A percentile compares a stretch with the other conserved stretches of the same genome.
phyloP scores from a whole-genome alignment of 345 rosid species.

The Brassica carinata region DNA sequence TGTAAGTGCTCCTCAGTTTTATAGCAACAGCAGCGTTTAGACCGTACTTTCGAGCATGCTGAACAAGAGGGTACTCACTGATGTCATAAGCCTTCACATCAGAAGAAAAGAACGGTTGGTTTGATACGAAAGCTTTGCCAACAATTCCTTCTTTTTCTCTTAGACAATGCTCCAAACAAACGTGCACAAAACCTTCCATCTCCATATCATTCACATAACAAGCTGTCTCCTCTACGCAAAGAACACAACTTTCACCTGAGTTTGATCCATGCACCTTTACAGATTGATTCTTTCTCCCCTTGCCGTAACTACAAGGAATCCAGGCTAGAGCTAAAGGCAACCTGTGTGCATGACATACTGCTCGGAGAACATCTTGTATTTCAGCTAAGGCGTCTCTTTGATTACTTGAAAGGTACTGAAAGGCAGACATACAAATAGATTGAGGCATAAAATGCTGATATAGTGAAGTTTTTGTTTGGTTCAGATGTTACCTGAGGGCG shows the following conservation, averaged over 20 bases:
- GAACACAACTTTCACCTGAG: conserved; percentile 49
- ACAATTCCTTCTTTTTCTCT: conserved; percentile 86
- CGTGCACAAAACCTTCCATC: conserved; percentile 80
- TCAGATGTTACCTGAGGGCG: conserved; percentile 45
- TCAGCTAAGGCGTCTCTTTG: conserved; percentile 79
- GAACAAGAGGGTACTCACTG: conserved; percentile 80
- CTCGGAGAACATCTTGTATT: conserved; percentile 83
- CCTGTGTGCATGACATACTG: conserved; percentile 85
- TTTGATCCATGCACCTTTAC: conserved; percentile 46
- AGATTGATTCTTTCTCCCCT: conserved; percentile 46
- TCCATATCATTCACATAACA: conserved; percentile 76
- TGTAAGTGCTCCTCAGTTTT: conserved; percentile 78
- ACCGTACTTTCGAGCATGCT: conserved; percentile 82
- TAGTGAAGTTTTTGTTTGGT: background rate
- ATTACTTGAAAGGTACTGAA: conserved; percentile 72
- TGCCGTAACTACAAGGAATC: conserved; percentile 69
- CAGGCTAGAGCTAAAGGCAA: conserved; percentile 85
- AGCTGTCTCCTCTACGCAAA: conserved; percentile 71
- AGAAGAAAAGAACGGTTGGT: conserved; percentile 69
- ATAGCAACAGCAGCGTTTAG: conserved; percentile 91
- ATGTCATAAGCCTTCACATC: conserved; percentile 81
- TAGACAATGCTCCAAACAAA: conserved; percentile 71
- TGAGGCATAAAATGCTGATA: background rate
- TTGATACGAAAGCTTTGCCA: conserved; percentile 86
- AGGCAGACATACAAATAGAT: conserved; percentile 23